phyloP scores from a whole-genome alignment of 2,329 filamentous ascomycete genomes.

The Diplocarpon mali region DNA sequence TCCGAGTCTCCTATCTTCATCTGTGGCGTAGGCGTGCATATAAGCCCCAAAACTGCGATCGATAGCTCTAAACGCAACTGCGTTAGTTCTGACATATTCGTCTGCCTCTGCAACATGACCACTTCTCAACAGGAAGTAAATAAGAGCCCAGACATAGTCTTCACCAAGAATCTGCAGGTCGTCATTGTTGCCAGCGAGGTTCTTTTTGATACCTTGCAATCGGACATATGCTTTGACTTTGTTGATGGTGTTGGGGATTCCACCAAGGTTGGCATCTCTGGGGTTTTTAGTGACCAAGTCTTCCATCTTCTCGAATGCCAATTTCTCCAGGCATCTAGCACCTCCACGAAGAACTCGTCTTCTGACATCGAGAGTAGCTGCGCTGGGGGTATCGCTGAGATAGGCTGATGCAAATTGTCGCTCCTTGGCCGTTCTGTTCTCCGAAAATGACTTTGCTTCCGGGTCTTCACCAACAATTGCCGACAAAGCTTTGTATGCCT shows the following conservation, averaged over 20 bases:
- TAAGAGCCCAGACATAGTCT: constrained; percentile 85
- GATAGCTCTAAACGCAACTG: constrained; percentile 73
- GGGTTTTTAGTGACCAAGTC: constrained; percentile 70
- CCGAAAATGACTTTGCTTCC: constrained; percentile 44
- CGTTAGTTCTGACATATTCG: constrained; percentile 72
- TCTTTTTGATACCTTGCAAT: constrained; percentile 66
- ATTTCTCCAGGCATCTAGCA: constrained; percentile 66
- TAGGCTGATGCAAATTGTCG: constrained; percentile 70
- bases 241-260: constrained; percentile 75
- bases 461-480: constrained; percentile 66
- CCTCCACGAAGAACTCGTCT: constrained; percentile 74
- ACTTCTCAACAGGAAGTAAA: constrained; percentile 82
- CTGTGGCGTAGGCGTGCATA: constrained; percentile 71
- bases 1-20: constrained; percentile 64
- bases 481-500: constrained; percentile 73
- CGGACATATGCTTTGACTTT: constrained; percentile 90
- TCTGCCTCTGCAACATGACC: constrained; percentile 78
- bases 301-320: constrained; percentile 71
- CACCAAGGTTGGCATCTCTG: constrained; percentile 79
- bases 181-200: constrained; percentile 70
- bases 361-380: constrained; percentile 53
- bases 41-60: constrained; percentile 86
- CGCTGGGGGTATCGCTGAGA: constrained; percentile 60
- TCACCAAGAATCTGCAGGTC: constrained; percentile 70
- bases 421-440: constrained; percentile 57